Base-by-base conservation (phyloP, 306 rosid species). In the Heteromeles arbutifolia region DNA sequence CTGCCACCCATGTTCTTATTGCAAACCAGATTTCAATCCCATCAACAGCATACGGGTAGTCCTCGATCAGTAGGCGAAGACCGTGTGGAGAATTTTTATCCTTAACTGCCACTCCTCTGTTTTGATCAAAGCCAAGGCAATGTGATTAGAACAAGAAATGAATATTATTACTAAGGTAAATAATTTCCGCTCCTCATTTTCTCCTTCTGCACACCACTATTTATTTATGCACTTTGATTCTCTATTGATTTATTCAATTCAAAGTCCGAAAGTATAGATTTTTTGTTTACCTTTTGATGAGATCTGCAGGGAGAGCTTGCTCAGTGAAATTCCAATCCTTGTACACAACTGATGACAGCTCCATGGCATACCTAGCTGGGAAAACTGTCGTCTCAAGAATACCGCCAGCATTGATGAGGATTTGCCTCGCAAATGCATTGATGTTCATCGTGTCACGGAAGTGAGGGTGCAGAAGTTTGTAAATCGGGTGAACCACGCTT, bases 61-160 rank as follows among this genome's bases (percentile, higher is more conserved):
- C 96, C 62, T 90, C 86, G 9, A 90, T 85, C 37, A 88, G 22
- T 2, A 90, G 87, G 71, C 87, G 84, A 74, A 90, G 59, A 14
- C 96, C 96, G 1, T 85, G 81, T 0, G 89, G 87, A 21, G 86
- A 32, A 43, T 73, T 22, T 22, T 84, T 61, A 77, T 92, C 96
- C 67, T 80, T 79, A n/a, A 84, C 65, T 10, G 91, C 93, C 83
- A 88, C 64, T 75, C 96, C 97, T 78, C 96, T 91, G 65, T 64
- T 79, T 54, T 34, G 54, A 44, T 53, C 69, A 76, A 78, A 15
- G 45, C 11, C 65, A 67, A 34, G 21, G 26, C 6, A 18, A 66
- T 65, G 37, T 65, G 25, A 56, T 53, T 65, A 18, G 21, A 71
- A 53, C 44, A 25, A 71, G 52, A 26, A 32, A 61, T 12, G 65